Evolutionary conservation across 2,329 filamentous ascomycete genomes (phyloP), one percentile per base, ranked within the genome.

Genomic region (Fusarium praegraminearum): DNA sequence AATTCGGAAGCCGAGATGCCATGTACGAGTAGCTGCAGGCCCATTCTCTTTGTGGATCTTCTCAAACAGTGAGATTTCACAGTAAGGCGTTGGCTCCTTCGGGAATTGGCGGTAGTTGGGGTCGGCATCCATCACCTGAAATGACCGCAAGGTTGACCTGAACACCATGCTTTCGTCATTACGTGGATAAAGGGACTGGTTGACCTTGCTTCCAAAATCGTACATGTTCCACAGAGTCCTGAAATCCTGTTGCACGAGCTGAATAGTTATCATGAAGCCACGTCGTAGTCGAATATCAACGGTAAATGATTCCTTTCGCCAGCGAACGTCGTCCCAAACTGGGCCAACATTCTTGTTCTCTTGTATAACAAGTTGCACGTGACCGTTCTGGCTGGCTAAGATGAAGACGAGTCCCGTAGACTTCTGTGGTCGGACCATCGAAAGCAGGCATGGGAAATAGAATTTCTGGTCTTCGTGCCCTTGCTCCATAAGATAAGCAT

Each of bases 291-390:
- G 87, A 38, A 97, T 78, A 22, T 90, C 87, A 59, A 97, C 84
- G 0, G 87, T 85, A 64, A 85, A 86, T 9, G 85, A 84, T 49
- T 91, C 89, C 20, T 90, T 85, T 60, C 90, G 90, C 94, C 94
- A 97, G 43, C 88, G 86, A 7, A 97, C 87, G 76, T 96, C 91
- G 9, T 93, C 88, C 94, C 94, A 97, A 0, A 88, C 90, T 3
- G 92, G 88, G 0, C 92, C 92, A 9, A 84, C 81, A 69, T 87
- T 89, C 72, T 89, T 89, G 74, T 90, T 89, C 28, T 86, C 83
- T 73, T 92, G 91, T 16, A 98, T 89, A 47, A 87, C 83, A 36
- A 97, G 81, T 70, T 94, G 93, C 62, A 97, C 85, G 22, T 91
- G 85, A 16, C 92, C 90, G 71, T 90, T 92, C 79, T 97, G 93